Base-by-base conservation (phyloP, 2,329 filamentous ascomycete species). In the Apiospora phragmitis region DNA sequence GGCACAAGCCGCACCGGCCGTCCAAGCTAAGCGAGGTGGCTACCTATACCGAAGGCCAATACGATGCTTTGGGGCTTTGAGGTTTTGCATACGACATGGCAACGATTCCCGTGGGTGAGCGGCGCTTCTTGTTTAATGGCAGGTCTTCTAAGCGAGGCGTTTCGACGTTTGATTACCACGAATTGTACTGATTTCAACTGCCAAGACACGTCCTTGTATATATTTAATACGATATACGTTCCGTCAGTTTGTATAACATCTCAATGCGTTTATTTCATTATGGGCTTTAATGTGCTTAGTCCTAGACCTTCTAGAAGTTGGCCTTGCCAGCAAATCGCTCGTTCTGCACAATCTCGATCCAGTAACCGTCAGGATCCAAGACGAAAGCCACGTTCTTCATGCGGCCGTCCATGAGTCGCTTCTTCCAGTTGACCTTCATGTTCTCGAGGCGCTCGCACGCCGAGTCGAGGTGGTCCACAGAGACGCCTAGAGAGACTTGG, bases 351-450 rank as follows among this genome's bases (percentile, higher is more conserved):
- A 92, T 79, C 82, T 92, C 90, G 69, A 94, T 88, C 93, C 93
- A 97, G 83, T 97, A 97, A 67, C 88, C 89, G 82, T 97, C 94
- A 0, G 95, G 94, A 76, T 95, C 95, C 66, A 97, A 85, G 65
- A 98, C 83, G 79, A 98, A 98, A 0, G 96, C 96, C 69, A 98
- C 91, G 74, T 96, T 94, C 87, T 93, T 95, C 95, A 98, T 97
- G 65, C 89, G 86, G 1, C 95, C 95, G 73, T 98, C 95, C 1
- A 94, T 97, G 72, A 98, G 87, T 74, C 93, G 88, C 90, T 98
- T 98, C 90, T 97, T 97, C 94, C 94, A 99, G 81, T 88, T 91
- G 70, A 95, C 92, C 7, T 92, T 89, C 78, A 93, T 85, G 70
- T 90, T 89, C 80, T 98, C 96, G 76, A 98, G 95, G 18, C 95